These are phyloP conservation scores for Kodamaea fungicola DNA, from an alignment of 1,139 yeast genomes.

Conservation along the genomic window DNA sequence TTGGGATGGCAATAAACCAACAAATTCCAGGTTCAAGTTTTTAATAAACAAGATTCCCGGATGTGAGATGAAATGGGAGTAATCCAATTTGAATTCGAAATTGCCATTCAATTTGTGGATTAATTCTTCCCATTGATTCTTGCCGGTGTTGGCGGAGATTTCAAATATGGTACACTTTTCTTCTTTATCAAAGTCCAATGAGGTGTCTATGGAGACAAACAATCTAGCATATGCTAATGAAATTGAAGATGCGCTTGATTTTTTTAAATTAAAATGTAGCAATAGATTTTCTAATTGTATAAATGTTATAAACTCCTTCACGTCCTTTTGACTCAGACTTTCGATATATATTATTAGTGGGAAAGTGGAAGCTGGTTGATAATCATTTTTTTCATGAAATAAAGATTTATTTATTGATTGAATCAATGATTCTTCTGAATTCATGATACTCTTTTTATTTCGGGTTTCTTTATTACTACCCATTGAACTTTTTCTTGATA, in stretches of 20 bases:
- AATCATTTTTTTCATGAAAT: too few relatives aligned
- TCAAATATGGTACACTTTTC: constrained; percentile 3
- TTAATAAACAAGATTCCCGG: constrained; percentile 66
- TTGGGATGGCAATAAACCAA: constrained; percentile 10
- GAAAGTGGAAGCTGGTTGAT: too few relatives aligned
- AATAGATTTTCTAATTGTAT: not conserved
- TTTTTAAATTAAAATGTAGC: not conserved
- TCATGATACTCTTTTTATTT: too few relatives aligned
- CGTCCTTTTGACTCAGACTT: too few relatives aligned
- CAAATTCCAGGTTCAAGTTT: constrained; percentile 28
- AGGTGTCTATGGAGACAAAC: not conserved
- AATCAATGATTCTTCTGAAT: too few relatives aligned
- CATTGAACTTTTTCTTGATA: not conserved
- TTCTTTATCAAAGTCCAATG: not conserved
- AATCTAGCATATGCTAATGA: not conserved
- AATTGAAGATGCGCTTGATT: not conserved
- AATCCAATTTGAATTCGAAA: constrained; percentile 11
- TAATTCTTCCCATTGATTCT: constrained; percentile 8
- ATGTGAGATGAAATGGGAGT: constrained; percentile 50
- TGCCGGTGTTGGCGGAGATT: constrained; percentile 8
- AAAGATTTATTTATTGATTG: too few relatives aligned
- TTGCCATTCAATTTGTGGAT: constrained; percentile 9
- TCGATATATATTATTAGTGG: too few relatives aligned
- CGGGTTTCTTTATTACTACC: not conserved
- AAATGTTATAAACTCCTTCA: too few relatives aligned